phyloP scores from a whole-genome alignment of 768 basidiomycete genomes.

The Pulveroboletus sp. region DNA sequence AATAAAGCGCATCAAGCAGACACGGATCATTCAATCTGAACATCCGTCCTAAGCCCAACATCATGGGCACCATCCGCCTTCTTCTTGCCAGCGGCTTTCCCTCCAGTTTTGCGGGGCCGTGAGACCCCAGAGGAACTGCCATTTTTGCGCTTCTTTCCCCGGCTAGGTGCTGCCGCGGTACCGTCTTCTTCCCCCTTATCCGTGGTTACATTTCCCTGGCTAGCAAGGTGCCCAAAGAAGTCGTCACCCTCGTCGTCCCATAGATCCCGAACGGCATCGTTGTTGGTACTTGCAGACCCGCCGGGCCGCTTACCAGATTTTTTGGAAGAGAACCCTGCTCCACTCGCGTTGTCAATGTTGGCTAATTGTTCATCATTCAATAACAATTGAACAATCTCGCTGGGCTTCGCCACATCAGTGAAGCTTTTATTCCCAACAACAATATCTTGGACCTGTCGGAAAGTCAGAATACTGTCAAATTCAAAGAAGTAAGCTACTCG shows the following conservation, averaged over 20 bases:
- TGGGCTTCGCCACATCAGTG: slow-evolving; percentile 88
- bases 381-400: slow-evolving; percentile 92
- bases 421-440: slow-evolving; percentile 97
- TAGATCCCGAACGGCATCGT: slow-evolving; percentile 50
- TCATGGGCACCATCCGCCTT: slow-evolving; percentile 27
- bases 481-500: slow-evolving; percentile 31
- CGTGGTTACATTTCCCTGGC: slow-evolving; percentile 13
- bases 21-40: slow-evolving; percentile 22
- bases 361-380: slow-evolving; percentile 94
- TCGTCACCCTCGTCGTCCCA: slow-evolving; percentile 88
- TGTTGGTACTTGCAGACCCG: slow-evolving; percentile 30
- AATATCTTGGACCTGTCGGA: slow-evolving; percentile 88
- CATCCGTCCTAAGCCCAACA: slow-evolving; percentile 22
- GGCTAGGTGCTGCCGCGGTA: slow-evolving; percentile 18
- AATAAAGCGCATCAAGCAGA: slow-evolving; percentile 8
- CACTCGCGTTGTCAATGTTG: slow-evolving; percentile 50
- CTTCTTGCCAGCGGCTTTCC: slow-evolving; percentile 28
- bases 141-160: slow-evolving; percentile 34
- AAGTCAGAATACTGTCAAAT: neutral
- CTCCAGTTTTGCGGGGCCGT: slow-evolving; percentile 29
- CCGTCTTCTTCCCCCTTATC: slow-evolving; percentile 32
- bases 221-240: slow-evolving; percentile 65
- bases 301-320: slow-evolving; percentile 33
- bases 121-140: slow-evolving; percentile 15
- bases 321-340: slow-evolving; percentile 33